phyloP scores from a whole-genome alignment of 441 rosid species.

The Flueggea neowawraea region DNA sequence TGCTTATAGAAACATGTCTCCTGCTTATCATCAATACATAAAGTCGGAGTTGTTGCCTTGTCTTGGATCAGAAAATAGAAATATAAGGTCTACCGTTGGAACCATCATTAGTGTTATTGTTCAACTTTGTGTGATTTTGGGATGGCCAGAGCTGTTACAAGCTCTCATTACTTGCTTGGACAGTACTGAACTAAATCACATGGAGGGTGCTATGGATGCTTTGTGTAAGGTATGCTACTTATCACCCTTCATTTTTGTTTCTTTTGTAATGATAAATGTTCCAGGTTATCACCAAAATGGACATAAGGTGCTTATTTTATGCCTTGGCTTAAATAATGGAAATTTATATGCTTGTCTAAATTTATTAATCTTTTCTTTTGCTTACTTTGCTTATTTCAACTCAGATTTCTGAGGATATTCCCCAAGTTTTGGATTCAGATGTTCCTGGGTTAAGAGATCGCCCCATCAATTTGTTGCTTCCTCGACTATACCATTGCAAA shows the following conservation, averaged over 20 bases:
- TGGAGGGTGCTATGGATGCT: slow-evolving; percentile 99
- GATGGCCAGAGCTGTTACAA: slow-evolving; percentile 92
- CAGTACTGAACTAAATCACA: slow-evolving; percentile 82
- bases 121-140: slow-evolving; percentile 62
- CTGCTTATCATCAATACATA: slow-evolving; percentile 60
- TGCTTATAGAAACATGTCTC: slow-evolving; percentile 62
- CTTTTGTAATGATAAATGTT: slow-evolving; percentile 1
- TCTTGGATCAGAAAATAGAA: slow-evolving; percentile 83
- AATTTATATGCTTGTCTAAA: not conserved
- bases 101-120: slow-evolving; percentile 82
- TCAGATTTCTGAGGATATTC: slow-evolving; percentile 97
- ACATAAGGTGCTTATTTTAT: not conserved
- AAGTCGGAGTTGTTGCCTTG: slow-evolving; percentile 90
- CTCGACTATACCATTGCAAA: slow-evolving; percentile 53
- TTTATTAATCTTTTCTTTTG: slow-evolving; percentile 1
- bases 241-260: slow-evolving; percentile 1
- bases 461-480: slow-evolving; percentile 82
- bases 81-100: slow-evolving; percentile 92
- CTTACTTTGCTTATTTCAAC: slow-evolving; percentile 3
- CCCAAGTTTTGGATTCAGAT: slow-evolving; percentile 85
- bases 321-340: too few species aligned
- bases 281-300: not conserved
- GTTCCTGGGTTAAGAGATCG: slow-evolving; percentile 88
- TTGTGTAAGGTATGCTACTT: slow-evolving; percentile 54
- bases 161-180: slow-evolving; percentile 89